A percentile compares a stretch with the other conserved stretches of the same genome.
These are phyloP conservation scores for Juglanconis juglandina DNA, from an alignment of 2,329 filamentous ascomycete genomes.

Conservation along the genomic window DNA sequence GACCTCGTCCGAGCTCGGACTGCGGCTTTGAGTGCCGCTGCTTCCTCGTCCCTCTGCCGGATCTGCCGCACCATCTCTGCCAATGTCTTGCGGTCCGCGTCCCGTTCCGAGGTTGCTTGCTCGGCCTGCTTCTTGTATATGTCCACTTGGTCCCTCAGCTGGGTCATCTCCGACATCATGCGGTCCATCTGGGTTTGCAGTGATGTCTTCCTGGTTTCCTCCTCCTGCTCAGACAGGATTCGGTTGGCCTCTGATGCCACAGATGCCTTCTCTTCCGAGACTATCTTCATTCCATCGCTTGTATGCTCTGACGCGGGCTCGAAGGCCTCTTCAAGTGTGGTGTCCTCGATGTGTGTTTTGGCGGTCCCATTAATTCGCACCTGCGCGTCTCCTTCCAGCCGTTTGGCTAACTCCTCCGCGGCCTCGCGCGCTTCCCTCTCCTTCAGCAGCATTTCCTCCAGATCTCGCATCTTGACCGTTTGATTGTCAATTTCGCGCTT, in stretches of 20 bases:
- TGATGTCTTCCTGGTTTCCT: constrained; percentile 5
- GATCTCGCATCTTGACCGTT: constrained; percentile 70
- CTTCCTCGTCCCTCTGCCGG: constrained; percentile 61
- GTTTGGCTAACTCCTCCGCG: constrained; percentile 77
- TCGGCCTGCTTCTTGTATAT: constrained; percentile 75
- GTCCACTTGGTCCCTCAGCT: constrained; percentile 77
- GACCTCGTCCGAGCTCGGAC: constrained; percentile 39
- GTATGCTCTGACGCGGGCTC: constrained; percentile 38
- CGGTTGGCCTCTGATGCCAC: constrained; percentile 25
- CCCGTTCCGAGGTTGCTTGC: constrained; percentile 73
- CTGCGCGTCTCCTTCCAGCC: constrained; percentile 56
- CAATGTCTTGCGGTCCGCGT: constrained; percentile 68
- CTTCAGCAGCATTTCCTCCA: constrained; percentile 73
- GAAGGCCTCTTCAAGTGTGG: constrained; percentile 44
- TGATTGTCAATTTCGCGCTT: constrained; percentile 88
- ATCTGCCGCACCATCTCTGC: constrained; percentile 86
- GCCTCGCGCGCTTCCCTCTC: constrained; percentile 79
- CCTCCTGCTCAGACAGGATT: background rate
- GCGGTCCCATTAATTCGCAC: constrained; percentile 37
- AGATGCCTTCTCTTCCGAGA: constrained; percentile 8
- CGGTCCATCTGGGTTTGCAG: constrained; percentile 70
- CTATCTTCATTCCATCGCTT: background rate
- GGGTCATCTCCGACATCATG: constrained; percentile 76
- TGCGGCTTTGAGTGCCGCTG: constrained; percentile 30
- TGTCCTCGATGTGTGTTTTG: constrained; percentile 34